Base-by-base conservation (phyloP, 768 basidiomycete genomes). In the Clavulina sp. region DNA sequence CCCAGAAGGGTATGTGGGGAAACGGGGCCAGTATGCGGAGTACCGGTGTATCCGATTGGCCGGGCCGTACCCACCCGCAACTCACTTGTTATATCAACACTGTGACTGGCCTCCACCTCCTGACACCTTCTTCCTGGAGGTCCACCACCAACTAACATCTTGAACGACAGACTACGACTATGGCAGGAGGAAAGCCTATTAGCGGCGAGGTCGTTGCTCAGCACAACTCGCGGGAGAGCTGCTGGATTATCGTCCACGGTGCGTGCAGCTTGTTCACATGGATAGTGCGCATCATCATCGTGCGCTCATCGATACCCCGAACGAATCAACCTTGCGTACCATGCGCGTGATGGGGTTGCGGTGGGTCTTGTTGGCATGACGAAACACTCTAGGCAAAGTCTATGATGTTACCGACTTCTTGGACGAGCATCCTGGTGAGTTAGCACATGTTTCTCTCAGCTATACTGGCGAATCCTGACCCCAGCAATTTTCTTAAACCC, bases 211-310 rank as follows among this genome's bases (percentile, higher is more conserved):
- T 66, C 41, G 66, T 69, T 13, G 65, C 63, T 4, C 61, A 69
- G 60, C 69, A 70, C 57, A 64, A 64, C 46, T 60, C 63, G 36
- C 65, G 79, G 21, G 73, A 81, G 51, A 76, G 73, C 56, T 81
- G 80, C 57, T 84, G 81, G 81, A 85, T 88, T 54, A 85, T 89
- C 52, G 81, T 89, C 0, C 84, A 88, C 57, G 81, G 84, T 80
- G 56, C 36, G 43, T 46, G 24, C 26, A 28, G 21, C 21, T 13
- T 1, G 21, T 38, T 13, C 21, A 13, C 36, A 21, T 38, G 13
- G 21, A 13, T 38, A 13, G 36, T 38, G 36, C 36, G 21, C 21
- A 13, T 21, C 21, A 1, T 13, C 13, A 38, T 21, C 1, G 13
- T 38, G 36, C 36, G 21, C 13, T 38, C 21, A 38, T 21, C n/a